phyloP scores from a whole-genome alignment of 345 rosid species.

The Kandelia obovata region DNA sequence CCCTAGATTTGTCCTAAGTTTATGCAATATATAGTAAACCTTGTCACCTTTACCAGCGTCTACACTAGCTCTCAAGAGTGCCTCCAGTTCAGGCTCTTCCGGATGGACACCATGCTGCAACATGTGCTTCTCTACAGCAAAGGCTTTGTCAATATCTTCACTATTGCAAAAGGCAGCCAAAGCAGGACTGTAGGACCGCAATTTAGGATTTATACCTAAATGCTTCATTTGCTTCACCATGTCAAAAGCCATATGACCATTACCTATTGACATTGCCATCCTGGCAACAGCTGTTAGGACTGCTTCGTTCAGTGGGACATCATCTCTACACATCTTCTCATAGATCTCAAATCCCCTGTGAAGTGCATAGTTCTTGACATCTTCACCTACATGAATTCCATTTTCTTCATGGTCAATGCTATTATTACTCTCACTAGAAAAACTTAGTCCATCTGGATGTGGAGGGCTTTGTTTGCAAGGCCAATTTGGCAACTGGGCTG shows the following conservation, averaged over 20 bases:
- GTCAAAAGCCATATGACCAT: slow-evolving; percentile 70
- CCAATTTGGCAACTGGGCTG: slow-evolving; percentile 16
- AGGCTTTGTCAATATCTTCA: slow-evolving; percentile 49
- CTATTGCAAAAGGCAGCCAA: slow-evolving; percentile 40
- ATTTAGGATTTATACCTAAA: slow-evolving; percentile 50
- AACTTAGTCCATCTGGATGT: slow-evolving; percentile 9
- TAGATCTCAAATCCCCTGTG: slow-evolving; percentile 57
- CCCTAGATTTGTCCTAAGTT: slow-evolving; percentile 45
- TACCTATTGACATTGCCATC: slow-evolving; percentile 55
- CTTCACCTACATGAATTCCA: slow-evolving; percentile 39
- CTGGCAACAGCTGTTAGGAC: slow-evolving; percentile 59
- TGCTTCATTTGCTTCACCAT: slow-evolving; percentile 58
- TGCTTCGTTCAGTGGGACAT: slow-evolving; percentile 57
- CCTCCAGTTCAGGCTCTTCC: slow-evolving; percentile 62
- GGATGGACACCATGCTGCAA: slow-evolving; percentile 57
- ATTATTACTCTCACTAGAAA: background rate
- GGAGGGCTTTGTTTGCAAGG: slow-evolving; percentile 12
- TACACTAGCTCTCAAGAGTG: slow-evolving; percentile 49
- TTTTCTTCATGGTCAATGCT: slow-evolving; percentile 9
- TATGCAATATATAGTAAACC: slow-evolving; percentile 63
- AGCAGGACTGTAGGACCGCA: slow-evolving; percentile 68
- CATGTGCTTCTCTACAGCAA: slow-evolving; percentile 58
- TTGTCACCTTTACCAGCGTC: slow-evolving; percentile 49
- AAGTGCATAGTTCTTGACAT: slow-evolving; percentile 48
- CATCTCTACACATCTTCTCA: slow-evolving; percentile 40